Conservation (phyloP, 352 stramenopile species). For the Pilasporangium apinafurcum region DNA sequence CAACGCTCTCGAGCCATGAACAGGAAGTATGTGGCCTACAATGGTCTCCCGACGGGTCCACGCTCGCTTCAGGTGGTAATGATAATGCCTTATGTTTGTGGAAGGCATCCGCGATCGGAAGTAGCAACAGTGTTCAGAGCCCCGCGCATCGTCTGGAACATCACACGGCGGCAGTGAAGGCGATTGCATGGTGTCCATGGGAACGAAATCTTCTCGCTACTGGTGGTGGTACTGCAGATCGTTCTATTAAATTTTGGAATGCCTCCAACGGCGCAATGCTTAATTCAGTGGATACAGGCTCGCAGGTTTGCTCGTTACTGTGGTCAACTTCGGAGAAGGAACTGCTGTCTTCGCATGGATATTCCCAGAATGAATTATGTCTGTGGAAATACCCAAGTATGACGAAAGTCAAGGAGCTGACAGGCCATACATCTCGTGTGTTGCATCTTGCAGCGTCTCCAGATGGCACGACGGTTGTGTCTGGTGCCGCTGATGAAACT, state of each 20-base stretch:
- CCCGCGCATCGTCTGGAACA: constrained; percentile 89
- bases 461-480: constrained; percentile 96
- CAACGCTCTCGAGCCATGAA: constrained; percentile 89
- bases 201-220: constrained; percentile 96
- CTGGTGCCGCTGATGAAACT: constrained; percentile 97
- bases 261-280: constrained; percentile 91
- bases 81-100: constrained; percentile 97
- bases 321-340: constrained; percentile 93
- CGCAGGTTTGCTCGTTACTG: constrained; percentile 95
- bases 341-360: constrained; percentile 97
- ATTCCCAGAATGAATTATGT: constrained; percentile 96
- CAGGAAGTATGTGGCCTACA: constrained; percentile 97
- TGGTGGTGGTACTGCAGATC: constrained; percentile 96
- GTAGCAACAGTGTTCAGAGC: constrained; percentile 37
- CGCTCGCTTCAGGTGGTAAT: constrained; percentile 95
- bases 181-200: constrained; percentile 98
- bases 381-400: constrained; percentile 99
- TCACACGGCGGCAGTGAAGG: constrained; percentile 97
- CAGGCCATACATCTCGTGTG: constrained; percentile 95
- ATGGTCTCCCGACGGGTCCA: constrained; percentile 96
- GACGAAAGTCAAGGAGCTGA: constrained; percentile 96
- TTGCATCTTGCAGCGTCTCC: constrained; percentile 96
- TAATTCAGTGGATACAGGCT: constrained; percentile 96
- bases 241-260: constrained; percentile 99
- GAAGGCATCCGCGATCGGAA: constrained; percentile 89